Percentiles rank a stretch among this genome's conserved stretches.
These are phyloP conservation scores for Hirsutella thompsonii DNA, from an alignment of 2,329 filamentous ascomycete species.

Conservation along the genomic window DNA sequence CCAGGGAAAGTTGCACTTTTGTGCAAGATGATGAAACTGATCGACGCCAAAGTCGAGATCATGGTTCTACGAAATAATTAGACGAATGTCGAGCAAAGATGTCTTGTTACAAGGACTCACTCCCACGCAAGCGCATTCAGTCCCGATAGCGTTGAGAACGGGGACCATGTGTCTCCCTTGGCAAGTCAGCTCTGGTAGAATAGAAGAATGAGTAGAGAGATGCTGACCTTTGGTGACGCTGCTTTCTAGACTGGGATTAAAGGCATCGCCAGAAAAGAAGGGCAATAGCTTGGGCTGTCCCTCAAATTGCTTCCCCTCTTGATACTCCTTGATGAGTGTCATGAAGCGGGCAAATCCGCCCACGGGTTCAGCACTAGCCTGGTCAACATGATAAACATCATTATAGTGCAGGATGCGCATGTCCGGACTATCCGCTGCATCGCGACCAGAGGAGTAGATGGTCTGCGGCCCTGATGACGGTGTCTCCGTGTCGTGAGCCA, in stretches of 20 bases:
- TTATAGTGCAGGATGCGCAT: constrained; percentile 83
- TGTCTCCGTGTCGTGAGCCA: neutral
- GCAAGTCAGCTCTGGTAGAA: neutral
- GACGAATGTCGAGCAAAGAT: neutral
- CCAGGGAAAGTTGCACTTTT: constrained; percentile 78
- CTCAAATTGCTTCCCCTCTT: constrained; percentile 36
- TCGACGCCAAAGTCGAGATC: constrained; percentile 84
- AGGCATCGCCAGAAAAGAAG: constrained; percentile 84
- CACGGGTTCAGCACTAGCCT: constrained; percentile 62
- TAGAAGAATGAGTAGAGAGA: neutral
- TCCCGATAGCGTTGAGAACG: constrained; percentile 64
- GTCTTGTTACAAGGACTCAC: constrained; percentile 31
- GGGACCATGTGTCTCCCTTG: constrained; percentile 78
- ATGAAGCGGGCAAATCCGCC: constrained; percentile 76
- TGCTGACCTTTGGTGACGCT: constrained; percentile 68
- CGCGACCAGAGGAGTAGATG: constrained; percentile 9
- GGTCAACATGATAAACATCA: constrained; percentile 84
- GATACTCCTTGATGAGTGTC: constrained; percentile 64
- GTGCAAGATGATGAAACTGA: constrained; percentile 62
- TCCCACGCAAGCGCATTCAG: constrained; percentile 70
- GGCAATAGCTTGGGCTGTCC: constrained; percentile 48
- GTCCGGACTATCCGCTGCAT: constrained; percentile 35
- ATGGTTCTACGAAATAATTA: constrained; percentile 36
- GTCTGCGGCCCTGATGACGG: constrained; percentile 13
- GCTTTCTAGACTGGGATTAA: constrained; percentile 82